Conservation (phyloP, 2,329 filamentous ascomycete genomes). For the Sclerotiophoma versabilis region DNA sequence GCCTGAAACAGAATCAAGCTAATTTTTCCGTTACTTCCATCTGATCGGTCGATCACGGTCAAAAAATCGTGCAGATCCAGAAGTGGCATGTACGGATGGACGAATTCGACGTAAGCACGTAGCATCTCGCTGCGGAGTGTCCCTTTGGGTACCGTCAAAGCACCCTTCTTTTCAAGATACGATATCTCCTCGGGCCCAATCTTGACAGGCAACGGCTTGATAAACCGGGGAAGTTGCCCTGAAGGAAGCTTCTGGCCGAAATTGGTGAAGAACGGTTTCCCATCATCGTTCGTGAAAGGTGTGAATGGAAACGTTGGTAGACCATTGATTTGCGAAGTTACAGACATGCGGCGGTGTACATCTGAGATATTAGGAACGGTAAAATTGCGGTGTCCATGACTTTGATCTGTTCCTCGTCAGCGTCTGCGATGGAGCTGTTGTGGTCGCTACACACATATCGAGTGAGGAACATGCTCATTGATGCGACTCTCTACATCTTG, state of each 20-base stretch:
- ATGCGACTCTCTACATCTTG: slow-evolving; percentile 57
- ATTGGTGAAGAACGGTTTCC: slow-evolving; percentile 53
- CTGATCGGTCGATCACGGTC: slow-evolving; percentile 66
- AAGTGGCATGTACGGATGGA: slow-evolving; percentile 93
- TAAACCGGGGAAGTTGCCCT: slow-evolving; percentile 68
- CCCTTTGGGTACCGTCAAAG: slow-evolving; percentile 75
- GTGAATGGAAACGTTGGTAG: slow-evolving; percentile 47
- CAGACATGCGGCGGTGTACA: slow-evolving; percentile 56
- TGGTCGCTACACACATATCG: slow-evolving; percentile 63
- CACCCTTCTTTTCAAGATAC: slow-evolving; percentile 84
- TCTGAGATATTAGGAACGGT: slow-evolving; percentile 50
- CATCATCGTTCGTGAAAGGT: slow-evolving; percentile 40
- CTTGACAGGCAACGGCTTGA: slow-evolving; percentile 78
- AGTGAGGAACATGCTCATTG: slow-evolving; percentile 67
- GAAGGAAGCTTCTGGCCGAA: slow-evolving; percentile 56
- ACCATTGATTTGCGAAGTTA: slow-evolving; percentile 45
- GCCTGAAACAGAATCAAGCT: slow-evolving; percentile 91
- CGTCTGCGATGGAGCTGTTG: background rate
- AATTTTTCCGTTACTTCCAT: slow-evolving; percentile 74
- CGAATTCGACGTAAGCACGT: slow-evolving; percentile 83
- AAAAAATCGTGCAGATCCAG: slow-evolving; percentile 71
- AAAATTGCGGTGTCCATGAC: slow-evolving; percentile 52
- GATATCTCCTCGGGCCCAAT: slow-evolving; percentile 82
- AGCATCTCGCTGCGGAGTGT: slow-evolving; percentile 81
- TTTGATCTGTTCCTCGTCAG: slow-evolving; percentile 53